A percentile compares a stretch with the other conserved stretches of the same genome.
phyloP scores from a whole-genome alignment of 805 yeast species.

The Wickerhamiella azymoides region DNA sequence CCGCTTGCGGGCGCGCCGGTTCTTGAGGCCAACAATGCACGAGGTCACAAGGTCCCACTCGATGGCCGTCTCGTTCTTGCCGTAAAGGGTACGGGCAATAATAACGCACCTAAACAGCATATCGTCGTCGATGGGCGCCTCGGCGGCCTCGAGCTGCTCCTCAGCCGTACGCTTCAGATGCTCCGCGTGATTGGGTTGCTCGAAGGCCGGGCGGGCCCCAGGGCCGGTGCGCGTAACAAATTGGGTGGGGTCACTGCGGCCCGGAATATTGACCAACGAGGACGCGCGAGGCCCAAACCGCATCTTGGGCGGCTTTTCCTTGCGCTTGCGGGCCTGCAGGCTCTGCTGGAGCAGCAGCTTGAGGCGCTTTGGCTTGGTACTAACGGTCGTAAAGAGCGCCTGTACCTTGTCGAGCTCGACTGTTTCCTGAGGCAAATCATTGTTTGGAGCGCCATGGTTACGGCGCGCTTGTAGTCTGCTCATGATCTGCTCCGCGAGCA shows the following conservation, averaged over 20 bases:
- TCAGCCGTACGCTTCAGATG: not conserved
- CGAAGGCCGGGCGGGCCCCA: not conserved
- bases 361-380: constrained; percentile 2
- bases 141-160: not conserved
- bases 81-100: constrained; percentile 40
- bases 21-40: constrained; percentile 31
- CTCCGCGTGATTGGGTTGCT: too few relatives aligned
- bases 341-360: not conserved
- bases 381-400: constrained; percentile 1
- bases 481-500: constrained; percentile 1
- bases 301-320: not conserved
- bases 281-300: constrained; percentile 7
- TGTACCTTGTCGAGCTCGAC: not conserved
- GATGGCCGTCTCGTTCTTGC: constrained; percentile 31
- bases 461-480: not conserved
- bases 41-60: constrained; percentile 50
- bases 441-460: not conserved
- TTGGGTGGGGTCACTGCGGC: constrained; percentile 1
- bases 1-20: constrained; percentile 38
- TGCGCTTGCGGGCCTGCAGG: not conserved
- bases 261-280: constrained; percentile 4
- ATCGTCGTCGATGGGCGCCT: constrained; percentile 29
- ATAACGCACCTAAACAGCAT: constrained; percentile 50
- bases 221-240: not conserved
- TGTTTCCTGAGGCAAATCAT: not conserved